These are phyloP conservation scores for Veloboletus limbatus DNA, from an alignment of 1,284 basidiomycete genomes.

Conservation along the genomic window DNA sequence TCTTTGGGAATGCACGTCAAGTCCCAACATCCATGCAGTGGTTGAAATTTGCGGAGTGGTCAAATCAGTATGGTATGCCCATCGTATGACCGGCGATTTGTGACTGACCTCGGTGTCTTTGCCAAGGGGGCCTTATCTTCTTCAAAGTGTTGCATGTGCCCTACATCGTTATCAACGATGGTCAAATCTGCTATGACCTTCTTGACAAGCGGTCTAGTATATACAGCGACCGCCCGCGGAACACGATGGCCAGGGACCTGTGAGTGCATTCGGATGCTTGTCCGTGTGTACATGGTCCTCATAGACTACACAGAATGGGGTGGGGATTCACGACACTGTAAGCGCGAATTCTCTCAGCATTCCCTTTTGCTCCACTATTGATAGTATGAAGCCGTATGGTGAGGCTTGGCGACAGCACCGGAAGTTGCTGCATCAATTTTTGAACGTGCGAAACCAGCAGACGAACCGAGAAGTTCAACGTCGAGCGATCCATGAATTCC, in stretches of 20 bases:
- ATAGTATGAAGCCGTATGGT: conserved; percentile 9
- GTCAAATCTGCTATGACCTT: conserved; percentile 1
- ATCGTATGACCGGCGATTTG: too few species aligned
- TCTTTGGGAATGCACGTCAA: conserved; percentile 4
- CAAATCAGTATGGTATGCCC: conserved; percentile 2
- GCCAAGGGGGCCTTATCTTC: conserved; percentile 1
- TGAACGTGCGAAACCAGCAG: conserved; percentile 1
- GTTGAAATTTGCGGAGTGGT: conserved; percentile 4
- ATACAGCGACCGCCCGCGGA: conserved; percentile 7
- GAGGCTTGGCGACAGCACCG: conserved; percentile 5
- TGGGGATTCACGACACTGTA: conserved; percentile 5
- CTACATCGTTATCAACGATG: conserved; percentile 5
- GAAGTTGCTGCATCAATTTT: conserved; percentile 5
- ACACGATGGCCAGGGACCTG: conserved; percentile 4
- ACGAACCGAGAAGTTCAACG: conserved; percentile 2
- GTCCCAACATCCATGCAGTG: conserved; percentile 5
- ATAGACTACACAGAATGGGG: neutral
- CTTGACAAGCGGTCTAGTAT: conserved; percentile 5
- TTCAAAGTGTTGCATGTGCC: conserved; percentile 2
- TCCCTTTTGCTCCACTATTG: too few species aligned
- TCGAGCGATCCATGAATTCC: neutral
- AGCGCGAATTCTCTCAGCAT: neutral
- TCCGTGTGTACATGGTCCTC: too few species aligned
- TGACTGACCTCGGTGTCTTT: too few species aligned
- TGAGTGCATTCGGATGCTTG: neutral